Base-by-base conservation (phyloP, 1,139 yeast genomes). In the Diutina neorugosa region DNA sequence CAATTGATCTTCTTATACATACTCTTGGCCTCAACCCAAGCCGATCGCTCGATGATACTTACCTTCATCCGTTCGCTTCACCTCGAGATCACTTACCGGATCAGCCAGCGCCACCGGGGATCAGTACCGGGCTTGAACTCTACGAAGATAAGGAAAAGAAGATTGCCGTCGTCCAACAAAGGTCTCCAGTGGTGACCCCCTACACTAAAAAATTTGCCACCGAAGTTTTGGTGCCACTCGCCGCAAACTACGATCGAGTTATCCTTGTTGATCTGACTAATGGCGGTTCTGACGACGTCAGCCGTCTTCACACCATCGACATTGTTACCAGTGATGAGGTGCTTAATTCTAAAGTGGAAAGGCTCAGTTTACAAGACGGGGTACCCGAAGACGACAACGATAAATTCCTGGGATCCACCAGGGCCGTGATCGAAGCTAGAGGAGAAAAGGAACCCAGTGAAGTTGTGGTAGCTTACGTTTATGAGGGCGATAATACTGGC, bases 401-500 rank as follows among this genome's bases (percentile, higher is more conserved):
- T 21, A 19, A 5, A 4, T 44, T 23, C 7, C 34, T 23, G 34
- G 48, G 25, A 2, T 23, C 48, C 34, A 44, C 48, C 18, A 25
- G 16, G n/a, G 48, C 34, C 1, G 18, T 44, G 19, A 14, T 44
- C 9, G 25, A 44, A 14, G 34, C 23, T 5, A 21, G 48, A 44
- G 48, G 48, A 4, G 12, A 25, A 9, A 44, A 20, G 7, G 11
- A 4, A 20, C 12, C 48, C 19, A 21, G 27, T 44, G 25, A 21
- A 21, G 48, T 44, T 19, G 16, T 44, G 7, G n/a, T 40, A n/a
- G 8, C 37, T 19, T 83, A 75, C 63, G 94, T 84, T 2, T 89
- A 87, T 63, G 97, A 91, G 65, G 97, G 98, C 34, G 97, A 90
- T 65, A 91, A 91, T 64, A 78, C 84, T 51, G 65, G 69, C 25